Conservation (phyloP, 345 rosid species). For the thale cress (Arabidopsis thaliana) region TAIR10.1 NC_003074.8:2602001-2602500, state of each 20-base stretch:
- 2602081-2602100: neutral
- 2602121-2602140: neutral
- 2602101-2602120: neutral
- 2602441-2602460: constrained; percentile 92
- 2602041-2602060: constrained; percentile 16
- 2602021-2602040: neutral
- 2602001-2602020: neutral
- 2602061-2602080: neutral
- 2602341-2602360: constrained; percentile 51
- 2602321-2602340: constrained; percentile 56
- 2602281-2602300: constrained; percentile 61
- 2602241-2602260: constrained; percentile 19
- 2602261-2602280: constrained; percentile 37
- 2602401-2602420: constrained; percentile 67
- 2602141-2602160: neutral
- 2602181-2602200: neutral
- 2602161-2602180: constrained; percentile 14
- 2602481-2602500: constrained; percentile 97
- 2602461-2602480: constrained; percentile 92
- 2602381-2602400: constrained; percentile 80
- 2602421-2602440: constrained; percentile 75
- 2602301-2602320: constrained; percentile 52
- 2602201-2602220: constrained; percentile 1
- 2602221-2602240: constrained; percentile 14
- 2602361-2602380: constrained; percentile 72